Conservation (phyloP, 495 filamentous ascomycete species). For the Hypoxylon intermedium region DNA sequence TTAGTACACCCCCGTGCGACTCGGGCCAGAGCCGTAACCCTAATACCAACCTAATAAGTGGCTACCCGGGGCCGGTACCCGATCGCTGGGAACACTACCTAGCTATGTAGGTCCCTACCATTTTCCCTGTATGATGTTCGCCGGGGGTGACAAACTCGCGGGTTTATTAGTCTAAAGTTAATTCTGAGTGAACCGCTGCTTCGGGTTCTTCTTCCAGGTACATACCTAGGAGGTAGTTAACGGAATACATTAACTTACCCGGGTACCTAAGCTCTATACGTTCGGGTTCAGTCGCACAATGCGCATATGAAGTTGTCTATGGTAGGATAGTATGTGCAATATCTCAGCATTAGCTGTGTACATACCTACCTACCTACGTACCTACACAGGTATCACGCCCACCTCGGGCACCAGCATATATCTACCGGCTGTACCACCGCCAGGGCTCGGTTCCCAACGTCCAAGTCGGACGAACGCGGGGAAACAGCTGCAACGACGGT, state of each 20-base stretch:
- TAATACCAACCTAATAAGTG: background rate
- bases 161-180: background rate
- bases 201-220: background rate
- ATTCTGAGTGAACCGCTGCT: background rate
- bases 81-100: background rate
- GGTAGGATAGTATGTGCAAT: background rate
- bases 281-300: no score
- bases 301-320: background rate
- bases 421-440: background rate
- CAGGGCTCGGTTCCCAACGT: background rate
- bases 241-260: no score
- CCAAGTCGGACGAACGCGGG: background rate
- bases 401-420: background rate
- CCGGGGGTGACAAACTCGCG: background rate
- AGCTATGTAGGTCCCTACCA: background rate
- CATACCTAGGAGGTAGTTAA: no score
- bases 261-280: no score
- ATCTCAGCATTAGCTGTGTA: no score
- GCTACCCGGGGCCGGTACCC: slow-evolving; percentile 1
- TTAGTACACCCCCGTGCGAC: background rate
- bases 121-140: background rate
- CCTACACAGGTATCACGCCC: no score
- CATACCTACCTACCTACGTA: no score
- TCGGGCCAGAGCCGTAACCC: no score
- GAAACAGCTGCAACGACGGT: background rate